Base-by-base conservation (phyloP, 148 eudicot species). In the Simmondsia chinensis region DNA sequence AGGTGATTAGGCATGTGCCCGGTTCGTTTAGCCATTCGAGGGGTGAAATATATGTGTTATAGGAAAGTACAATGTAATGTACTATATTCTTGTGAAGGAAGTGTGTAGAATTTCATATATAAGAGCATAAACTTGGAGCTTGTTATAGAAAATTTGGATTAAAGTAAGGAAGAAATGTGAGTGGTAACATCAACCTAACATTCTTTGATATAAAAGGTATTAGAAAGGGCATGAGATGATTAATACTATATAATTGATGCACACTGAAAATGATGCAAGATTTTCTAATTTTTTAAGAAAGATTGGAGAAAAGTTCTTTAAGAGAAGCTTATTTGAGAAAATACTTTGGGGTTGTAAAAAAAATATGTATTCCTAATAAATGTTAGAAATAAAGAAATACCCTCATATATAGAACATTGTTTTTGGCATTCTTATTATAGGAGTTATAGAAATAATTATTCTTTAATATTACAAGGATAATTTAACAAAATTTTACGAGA, bases 61-160 rank as follows among this genome's bases (percentile, higher is more conserved):
- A 14, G 30, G 21, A 29, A n/a, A n/a, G n/a, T n/a, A n/a, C n/a
- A 42, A 22, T 27, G 51, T 23, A 2, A 19, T 39, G 19, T 5
- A 13, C 33, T 48, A 20, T 30, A 64, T 43, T 50, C 17, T 37
- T 13, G 9, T 16, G 52, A 39, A 5, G 5, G 31, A 9, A 28
- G 5, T 5, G 31, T 28, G 31, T 5, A 28, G 31, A 5, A 28
- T 28, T 28, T 28, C 31, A 9, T 28, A 5, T 5, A 28, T 9
- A 38, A 28, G 59, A 39, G 45, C 53, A 52, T 53, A 55, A 54
- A 50, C n/a, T n/a, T n/a, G n/a, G 54, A 58, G 53, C 53, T 52
- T 61, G 59, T 60, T 44, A 19, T 35, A 10, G 27, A n/a, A 24
- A 48, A 39, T 56, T 25, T 40, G 26, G 21, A 47, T 20, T 54